Evolutionary conservation across 2,329 filamentous ascomycete genomes (phyloP).

Genomic region (Hypoxylon sp.): DNA sequence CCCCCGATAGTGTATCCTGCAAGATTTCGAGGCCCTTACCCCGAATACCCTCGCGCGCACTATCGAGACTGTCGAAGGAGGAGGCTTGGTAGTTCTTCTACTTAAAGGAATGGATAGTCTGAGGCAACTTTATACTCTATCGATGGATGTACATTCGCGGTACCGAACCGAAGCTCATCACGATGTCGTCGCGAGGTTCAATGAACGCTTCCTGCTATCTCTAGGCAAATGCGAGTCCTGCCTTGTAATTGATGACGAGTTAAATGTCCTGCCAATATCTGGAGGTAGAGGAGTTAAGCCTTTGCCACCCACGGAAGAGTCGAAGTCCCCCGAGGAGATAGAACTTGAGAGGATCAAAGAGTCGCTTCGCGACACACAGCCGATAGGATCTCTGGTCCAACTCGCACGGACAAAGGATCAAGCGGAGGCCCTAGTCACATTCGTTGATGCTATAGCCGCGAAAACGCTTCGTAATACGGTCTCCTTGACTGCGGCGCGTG

Average conservation of each 20-base stretch:
- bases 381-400: constrained; percentile 85
- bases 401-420: constrained; percentile 94
- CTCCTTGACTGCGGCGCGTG: constrained; percentile 91
- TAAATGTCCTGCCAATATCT: constrained; percentile 97
- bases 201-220: constrained; percentile 96
- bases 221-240: constrained; percentile 96
- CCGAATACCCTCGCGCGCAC: constrained; percentile 96
- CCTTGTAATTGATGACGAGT: constrained; percentile 95
- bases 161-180: constrained; percentile 97
- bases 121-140: constrained; percentile 96
- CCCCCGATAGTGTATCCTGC: constrained; percentile 80
- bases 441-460: constrained; percentile 95
- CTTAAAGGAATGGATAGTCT: constrained; percentile 97
- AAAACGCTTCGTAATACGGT: constrained; percentile 96
- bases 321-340: constrained; percentile 77
- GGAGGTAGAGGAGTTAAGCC: constrained; percentile 91
- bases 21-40: constrained; percentile 97
- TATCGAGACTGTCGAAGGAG: constrained; percentile 97
- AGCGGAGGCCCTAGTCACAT: constrained; percentile 95
- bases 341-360: constrained; percentile 92
- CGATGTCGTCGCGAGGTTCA: constrained; percentile 96
- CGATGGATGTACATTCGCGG: constrained; percentile 97
- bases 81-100: constrained; percentile 89
- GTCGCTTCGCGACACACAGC: constrained; percentile 85
- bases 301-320: constrained; percentile 81